Evolutionary conservation across 768 basidiomycete species (phyloP), one percentile per base, ranked within the genome.

Genomic region (Lyophyllum semitale): DNA sequence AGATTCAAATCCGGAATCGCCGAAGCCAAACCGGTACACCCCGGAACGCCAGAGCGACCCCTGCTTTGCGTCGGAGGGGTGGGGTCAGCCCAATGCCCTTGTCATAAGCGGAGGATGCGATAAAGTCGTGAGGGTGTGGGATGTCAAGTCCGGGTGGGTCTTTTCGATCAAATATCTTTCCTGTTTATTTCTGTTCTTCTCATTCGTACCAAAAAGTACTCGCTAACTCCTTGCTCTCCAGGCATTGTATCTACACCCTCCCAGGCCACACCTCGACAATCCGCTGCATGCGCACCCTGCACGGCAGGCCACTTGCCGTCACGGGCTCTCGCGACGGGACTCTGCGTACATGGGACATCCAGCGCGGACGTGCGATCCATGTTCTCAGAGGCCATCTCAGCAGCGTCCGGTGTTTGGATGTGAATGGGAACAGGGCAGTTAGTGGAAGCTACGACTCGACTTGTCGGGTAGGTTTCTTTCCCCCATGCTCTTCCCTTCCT

Each of bases 21-120:
- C 3, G 26, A 26, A 23, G 41, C 2, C 23, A 44, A 18, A 4
- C 12, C 18, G 26, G 15, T 70, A 48, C 62, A 47, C 32, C 55
- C 65, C 50, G 33, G 63, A 53, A 57, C 77, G 77, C 52, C 76
- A 74, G 33, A 85, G 80, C 50, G 77, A 80, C 54, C 72, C 77
- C 15, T 84, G 86, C 57, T 83, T 84, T 49, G 81, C 90, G 2
- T 87, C 89, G 0, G 79, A 84, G 49, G 96, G 96, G 1, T 98
- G 93, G 92, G 95, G 95, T 0, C 91, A 95, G 66, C 84, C 85
- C 1, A 84, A 84, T 46, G 77, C 92, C 7, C 74, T 97, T 5
- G 84, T 96, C 18, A 89, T 98, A 22, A 94, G 89, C 56, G 95
- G 92, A 1, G 95, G 95, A 4, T 97, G 96, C 63, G 96, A 99